Evolutionary conservation across 805 yeast species (phyloP).

Genomic region (Millerozyma miso): DNA sequence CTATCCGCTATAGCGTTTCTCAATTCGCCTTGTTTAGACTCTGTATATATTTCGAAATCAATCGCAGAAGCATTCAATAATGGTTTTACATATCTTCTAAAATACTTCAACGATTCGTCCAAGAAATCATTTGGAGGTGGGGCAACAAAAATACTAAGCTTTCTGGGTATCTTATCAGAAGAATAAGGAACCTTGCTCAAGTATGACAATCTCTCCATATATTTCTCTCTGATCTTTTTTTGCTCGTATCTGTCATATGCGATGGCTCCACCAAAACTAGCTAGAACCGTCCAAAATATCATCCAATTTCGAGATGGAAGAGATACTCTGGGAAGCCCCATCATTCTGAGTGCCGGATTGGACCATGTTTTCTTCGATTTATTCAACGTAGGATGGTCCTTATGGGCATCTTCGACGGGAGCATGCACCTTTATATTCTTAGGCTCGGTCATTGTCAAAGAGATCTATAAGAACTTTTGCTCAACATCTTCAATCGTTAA

Average conservation of each 20-base stretch:
- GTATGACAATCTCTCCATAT: constrained; percentile 57
- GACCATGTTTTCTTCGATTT: constrained; percentile 41
- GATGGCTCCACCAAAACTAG: constrained; percentile 66
- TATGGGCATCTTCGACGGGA: neutral
- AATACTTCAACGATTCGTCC: constrained; percentile 66
- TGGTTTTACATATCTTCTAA: constrained; percentile 81
- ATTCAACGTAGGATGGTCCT: neutral
- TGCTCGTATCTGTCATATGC: constrained; percentile 78
- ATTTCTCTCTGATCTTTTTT: constrained; percentile 55
- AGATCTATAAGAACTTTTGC: no score
- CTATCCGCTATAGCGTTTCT: constrained; percentile 77
- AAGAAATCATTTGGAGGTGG: constrained; percentile 96
- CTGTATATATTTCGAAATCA: constrained; percentile 75
- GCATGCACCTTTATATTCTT: neutral
- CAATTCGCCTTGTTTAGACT: constrained; percentile 84
- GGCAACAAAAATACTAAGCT: constrained; percentile 76
- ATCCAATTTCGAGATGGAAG: constrained; percentile 92
- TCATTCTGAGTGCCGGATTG: constrained; percentile 76
- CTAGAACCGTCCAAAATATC: constrained; percentile 75
- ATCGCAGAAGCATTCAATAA: constrained; percentile 77
- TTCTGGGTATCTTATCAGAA: constrained; percentile 60
- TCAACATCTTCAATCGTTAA: no score
- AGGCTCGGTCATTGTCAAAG: neutral
- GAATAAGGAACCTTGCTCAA: constrained; percentile 44
- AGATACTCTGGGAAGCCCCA: constrained; percentile 77